Evolutionary conservation across 1,284 basidiomycete species (phyloP).

Genomic region (Boletus mariae): DNA sequence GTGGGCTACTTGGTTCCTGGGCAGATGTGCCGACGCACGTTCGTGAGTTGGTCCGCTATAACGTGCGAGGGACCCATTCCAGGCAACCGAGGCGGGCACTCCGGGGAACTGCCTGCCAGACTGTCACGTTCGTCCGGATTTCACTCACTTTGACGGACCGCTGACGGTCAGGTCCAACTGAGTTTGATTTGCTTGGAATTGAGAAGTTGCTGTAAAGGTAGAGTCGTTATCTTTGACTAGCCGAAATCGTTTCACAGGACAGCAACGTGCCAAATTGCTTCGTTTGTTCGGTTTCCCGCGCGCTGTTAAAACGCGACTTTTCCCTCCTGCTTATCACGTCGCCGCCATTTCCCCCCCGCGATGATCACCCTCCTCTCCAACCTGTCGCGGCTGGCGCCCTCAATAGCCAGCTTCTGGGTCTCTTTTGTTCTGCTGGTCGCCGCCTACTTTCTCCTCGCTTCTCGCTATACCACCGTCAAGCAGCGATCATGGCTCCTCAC

Average conservation of each 20-base stretch:
- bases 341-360: conserved; percentile 14
- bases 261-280: conserved; percentile 21
- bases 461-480: conserved; percentile 37
- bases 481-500: conserved; percentile 56
- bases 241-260: conserved; percentile 20
- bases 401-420: conserved; percentile 20
- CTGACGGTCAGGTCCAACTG: background rate
- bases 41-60: conserved; percentile 4
- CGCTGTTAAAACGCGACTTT: conserved; percentile 21
- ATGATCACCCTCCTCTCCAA: conserved; percentile 22
- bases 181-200: background rate
- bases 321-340: conserved; percentile 20
- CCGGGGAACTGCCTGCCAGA: background rate
- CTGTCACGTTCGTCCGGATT: conserved; percentile 20
- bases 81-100: conserved; percentile 1
- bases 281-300: conserved; percentile 14
- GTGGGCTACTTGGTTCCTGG: background rate
- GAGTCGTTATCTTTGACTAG: conserved; percentile 16
- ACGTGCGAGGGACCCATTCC: conserved; percentile 14
- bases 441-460: conserved; percentile 37
- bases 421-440: conserved; percentile 26
- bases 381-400: conserved; percentile 18
- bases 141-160: background rate
- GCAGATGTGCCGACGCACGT: conserved; percentile 12
- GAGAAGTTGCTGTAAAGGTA: conserved; percentile 16